Evolutionary conservation across 192 early-diverging fungal species (phyloP).

Genomic region (Polychytrium aggregatum): DNA sequence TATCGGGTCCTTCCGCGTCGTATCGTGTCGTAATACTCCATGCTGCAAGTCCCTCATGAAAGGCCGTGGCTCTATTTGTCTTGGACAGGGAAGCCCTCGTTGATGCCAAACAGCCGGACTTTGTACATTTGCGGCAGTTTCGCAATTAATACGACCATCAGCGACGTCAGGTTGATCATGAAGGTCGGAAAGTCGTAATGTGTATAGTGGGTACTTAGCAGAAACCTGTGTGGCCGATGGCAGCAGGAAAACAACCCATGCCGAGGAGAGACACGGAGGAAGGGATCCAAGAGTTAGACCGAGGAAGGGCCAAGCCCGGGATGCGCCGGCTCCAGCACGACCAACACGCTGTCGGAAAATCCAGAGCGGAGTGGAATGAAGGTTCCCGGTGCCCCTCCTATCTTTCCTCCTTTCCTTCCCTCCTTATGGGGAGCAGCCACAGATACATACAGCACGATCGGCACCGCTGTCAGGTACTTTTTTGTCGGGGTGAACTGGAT

Average conservation of each 20-base stretch:
- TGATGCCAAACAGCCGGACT: constrained; percentile 93
- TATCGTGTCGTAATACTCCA: no score
- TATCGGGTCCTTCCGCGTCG: no score
- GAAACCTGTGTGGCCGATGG: constrained; percentile 50
- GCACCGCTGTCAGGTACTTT: constrained; percentile 92
- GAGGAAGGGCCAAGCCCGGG: no score
- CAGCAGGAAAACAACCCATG: constrained; percentile 1
- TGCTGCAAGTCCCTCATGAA: no score
- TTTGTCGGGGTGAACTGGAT: constrained; percentile 96
- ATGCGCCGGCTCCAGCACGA: no score
- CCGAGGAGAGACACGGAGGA: no score
- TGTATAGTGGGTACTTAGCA: constrained; percentile 90
- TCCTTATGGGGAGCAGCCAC: no score
- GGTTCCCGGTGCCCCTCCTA: no score
- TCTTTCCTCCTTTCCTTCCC: no score
- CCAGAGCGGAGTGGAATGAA: no score
- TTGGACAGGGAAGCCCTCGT: constrained; percentile 27
- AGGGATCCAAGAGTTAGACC: no score
- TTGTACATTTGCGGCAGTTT: constrained; percentile 74
- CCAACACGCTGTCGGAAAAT: no score
- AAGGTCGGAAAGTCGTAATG: constrained; percentile 90
- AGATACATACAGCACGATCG: constrained; percentile 76
- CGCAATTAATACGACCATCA: constrained; percentile 75
- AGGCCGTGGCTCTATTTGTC: neutral
- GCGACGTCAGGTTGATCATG: constrained; percentile 75